Evolutionary conservation across 306 rosid species (phyloP).

Genomic region (Cyclanthera cordifolia): DNA sequence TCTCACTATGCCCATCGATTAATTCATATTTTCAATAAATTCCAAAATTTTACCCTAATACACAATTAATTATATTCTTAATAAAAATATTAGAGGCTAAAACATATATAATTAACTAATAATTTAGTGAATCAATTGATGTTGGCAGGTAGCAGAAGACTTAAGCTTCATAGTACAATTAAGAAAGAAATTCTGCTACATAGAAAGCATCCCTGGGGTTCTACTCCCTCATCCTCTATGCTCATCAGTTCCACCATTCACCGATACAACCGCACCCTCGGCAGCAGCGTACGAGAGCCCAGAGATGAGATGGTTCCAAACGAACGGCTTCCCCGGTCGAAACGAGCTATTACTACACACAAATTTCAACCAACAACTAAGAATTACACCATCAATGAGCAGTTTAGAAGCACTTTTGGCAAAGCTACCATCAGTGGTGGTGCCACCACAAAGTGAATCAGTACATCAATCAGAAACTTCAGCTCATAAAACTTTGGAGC

Average conservation of each 20-base stretch:
- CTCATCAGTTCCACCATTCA: slow-evolving; percentile 30
- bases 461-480: not conserved
- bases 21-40: no score
- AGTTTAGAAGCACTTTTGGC: slow-evolving; percentile 65
- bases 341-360: slow-evolving; percentile 20
- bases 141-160: slow-evolving; percentile 72
- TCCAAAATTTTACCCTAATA: no score
- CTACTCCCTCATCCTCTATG: slow-evolving; percentile 88
- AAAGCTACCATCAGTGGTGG: slow-evolving; percentile 60
- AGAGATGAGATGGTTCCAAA: slow-evolving; percentile 42
- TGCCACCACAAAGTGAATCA: slow-evolving; percentile 22
- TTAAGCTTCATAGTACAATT: slow-evolving; percentile 67
- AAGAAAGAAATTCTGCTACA: slow-evolving; percentile 77
- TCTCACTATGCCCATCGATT: not conserved
- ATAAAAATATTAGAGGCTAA: no score
- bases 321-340: slow-evolving; percentile 15
- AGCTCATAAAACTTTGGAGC: slow-evolving; percentile 31
- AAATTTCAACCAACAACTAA: slow-evolving; percentile 30
- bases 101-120: no score
- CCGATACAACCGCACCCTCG: not conserved
- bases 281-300: slow-evolving; percentile 21
- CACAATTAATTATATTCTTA: no score
- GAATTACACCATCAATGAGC: slow-evolving; percentile 60
- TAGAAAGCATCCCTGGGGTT: slow-evolving; percentile 95
- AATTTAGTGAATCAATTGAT: not conserved